Base-by-base conservation (phyloP, 2,329 filamentous ascomycete species). In the Rhynchosporium graminicola region DNA sequence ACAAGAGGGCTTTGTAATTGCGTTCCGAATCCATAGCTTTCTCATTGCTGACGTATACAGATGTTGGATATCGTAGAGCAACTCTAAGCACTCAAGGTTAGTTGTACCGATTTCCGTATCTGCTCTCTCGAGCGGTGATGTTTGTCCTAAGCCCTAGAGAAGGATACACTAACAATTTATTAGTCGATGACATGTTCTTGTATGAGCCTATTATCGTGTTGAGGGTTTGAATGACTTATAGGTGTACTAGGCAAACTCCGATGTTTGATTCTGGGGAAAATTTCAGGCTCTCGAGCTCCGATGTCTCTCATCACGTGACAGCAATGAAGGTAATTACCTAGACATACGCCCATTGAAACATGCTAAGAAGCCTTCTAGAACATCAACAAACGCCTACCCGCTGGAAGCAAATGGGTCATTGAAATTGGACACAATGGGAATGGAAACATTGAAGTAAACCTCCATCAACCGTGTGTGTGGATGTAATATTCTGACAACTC, bases 171-270 rank as follows among this genome's bases (percentile, higher is more conserved):
- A 61, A 68, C 28, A 33, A 45, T n/a, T 29, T 8, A 57, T 12
- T 51, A 71, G 80, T 87, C 42, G 85, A 88, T 68, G 85, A 88
- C 67, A 83, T 88, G 77, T 83, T 87, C 67, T 75, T 88, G 26
- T 75, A 77, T 78, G 9, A 76, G 83, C 38, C 83, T 83, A 69
- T 67, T 72, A n/a, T 82, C 83, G 0, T 65, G 67, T n/a, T 15
- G 10, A 1, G 1, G 12, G 9, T 9, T 1, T 15, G 4, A 9
- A 42, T 42, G 1, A 29, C 9, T 10, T 6, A 4, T 26, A 4
- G n/a, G 20, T 54, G 8, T 40, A 20, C 15, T 42, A 54, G 51
- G n/a, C 51, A 54, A 15, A 54, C 51, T 54, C 51, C 51, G 28
- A 54, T 54, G 51, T 54, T 54, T 42, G 51, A 54, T 40, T 54